Base-by-base conservation (phyloP, 2,329 filamentous ascomycete genomes). In the Rosellinia necatrix region DNA sequence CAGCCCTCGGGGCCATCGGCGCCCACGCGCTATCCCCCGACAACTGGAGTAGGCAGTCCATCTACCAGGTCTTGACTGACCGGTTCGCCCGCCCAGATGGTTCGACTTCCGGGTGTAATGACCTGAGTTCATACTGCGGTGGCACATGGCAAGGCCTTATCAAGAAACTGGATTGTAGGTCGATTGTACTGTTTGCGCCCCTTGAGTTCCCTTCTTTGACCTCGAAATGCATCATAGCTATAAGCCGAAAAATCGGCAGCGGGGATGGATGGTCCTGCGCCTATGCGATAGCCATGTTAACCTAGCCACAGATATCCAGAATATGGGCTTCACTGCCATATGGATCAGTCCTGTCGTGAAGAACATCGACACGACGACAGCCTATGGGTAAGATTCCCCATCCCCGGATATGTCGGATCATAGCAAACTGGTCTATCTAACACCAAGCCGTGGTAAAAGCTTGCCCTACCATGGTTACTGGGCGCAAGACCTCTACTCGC, bases 381-480 rank as follows among this genome's bases (percentile, higher is more conserved):
- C 60, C 13, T 74, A 77, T 54, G 79, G 71, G 68, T 69, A 60
- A 56, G 64, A 58, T 25, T 13, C 7, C 43, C 47, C 25, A 41
- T 12, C 7, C 43, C 47, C 25, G 41, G 9, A 3, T 32, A 15
- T n/a, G 8, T 6, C 27, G 35, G n/a, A n/a, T 8, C 12, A 21
- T 15, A 27, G 24, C n/a, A 22, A 40, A 38, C 5, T 25, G 15
- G 22, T 38, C 10, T 13, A 49, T 10, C 30, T 52, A 30, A 56
- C 44, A 13, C 29, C 19, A 17, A 17, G 15, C 10, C 6, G 4
- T 9, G 3, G 29, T 4, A 3, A 42, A 35, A 71, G 76, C 7
- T 63, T 71, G 17, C 72, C 76, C 8, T 80, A 78, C 56, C 75
- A 81, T 49, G 78, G 78, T 6, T 82, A 80, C 65, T 81, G 79